Base-by-base conservation (phyloP, 2,329 filamentous ascomycete species). In the Thelonectria rubi region DNA sequence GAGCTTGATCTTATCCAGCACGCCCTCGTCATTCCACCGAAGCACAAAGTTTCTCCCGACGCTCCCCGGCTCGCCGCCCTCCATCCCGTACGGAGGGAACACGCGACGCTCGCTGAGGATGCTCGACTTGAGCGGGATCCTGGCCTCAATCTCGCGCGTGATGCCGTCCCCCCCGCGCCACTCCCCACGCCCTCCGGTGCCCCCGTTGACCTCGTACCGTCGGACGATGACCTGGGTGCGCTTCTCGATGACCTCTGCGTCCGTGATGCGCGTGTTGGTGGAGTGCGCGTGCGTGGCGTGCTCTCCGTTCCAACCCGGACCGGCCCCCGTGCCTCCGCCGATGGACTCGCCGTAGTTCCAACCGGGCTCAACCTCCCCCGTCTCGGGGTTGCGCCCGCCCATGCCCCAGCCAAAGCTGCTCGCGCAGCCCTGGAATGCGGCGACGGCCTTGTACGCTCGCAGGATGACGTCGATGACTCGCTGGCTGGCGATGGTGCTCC, bases 401-500 rank as follows among this genome's bases (percentile, higher is more conserved):
- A 74, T 75, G n/a, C 71, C 74, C 65, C 75, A 78, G 3, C 75
- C 74, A 32, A 77, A 70, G 26, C 71, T 73, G 63, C 71, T 77
- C 5, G 71, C 70, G 53, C 74, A 76, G 0, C 75, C 75, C 46
- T 76, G 74, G 45, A 21, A 54, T 43, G 12, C 55, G 53, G 40
- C 62, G 30, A 34, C 63, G 24, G 39, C 54, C 24, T 56, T 56
- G 46, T 77, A 77, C 2, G 72, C 73, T 1, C 68, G 63, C 9
- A 79, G 63, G n/a, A 77, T 73, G 0, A 73, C 63, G 32, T 77
- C 75, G 5, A 74, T 72, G 2, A 77, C 71, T 8, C 75, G 71
- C 63, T 77, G 75, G 11, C 70, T 74, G 4, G 74, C 74, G 5
- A 76, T 65, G 1, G 92, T 89, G 69, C 92, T 92, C n/a, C 91